A percentile compares a stretch with the other conserved stretches of the same genome.
Conservation (phyloP, 805 yeast genomes). For the Barnettozyma botsteinii region DNA sequence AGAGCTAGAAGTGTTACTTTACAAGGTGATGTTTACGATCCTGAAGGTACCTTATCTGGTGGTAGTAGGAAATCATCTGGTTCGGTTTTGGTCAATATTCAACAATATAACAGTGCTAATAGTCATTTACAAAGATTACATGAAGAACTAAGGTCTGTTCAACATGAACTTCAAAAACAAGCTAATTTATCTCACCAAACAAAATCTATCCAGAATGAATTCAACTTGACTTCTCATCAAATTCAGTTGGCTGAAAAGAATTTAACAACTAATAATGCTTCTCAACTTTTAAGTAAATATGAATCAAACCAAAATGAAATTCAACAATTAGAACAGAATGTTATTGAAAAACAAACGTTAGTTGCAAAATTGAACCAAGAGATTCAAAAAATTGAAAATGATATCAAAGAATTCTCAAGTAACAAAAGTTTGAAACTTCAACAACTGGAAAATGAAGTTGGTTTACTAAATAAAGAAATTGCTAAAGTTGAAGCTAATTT, state of each 20-base stretch:
- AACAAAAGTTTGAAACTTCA: slow-evolving; percentile 79
- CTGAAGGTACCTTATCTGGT: slow-evolving; percentile 92
- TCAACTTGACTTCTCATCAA: slow-evolving; percentile 54
- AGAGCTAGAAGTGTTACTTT: slow-evolving; percentile 79
- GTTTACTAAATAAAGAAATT: slow-evolving; percentile 32
- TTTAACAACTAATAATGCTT: slow-evolving; percentile 49
- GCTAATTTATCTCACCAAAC: slow-evolving; percentile 44
- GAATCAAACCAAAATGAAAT: slow-evolving; percentile 44
- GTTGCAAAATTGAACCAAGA: slow-evolving; percentile 35
- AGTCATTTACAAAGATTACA: slow-evolving; percentile 36
- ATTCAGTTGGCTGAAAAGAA: slow-evolving; percentile 49
- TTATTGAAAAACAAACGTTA: slow-evolving; percentile 31
- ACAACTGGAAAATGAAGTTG: slow-evolving; percentile 51
- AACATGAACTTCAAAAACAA: slow-evolving; percentile 36
- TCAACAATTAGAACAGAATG: slow-evolving; percentile 31
- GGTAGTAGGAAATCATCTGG: slow-evolving; percentile 69
- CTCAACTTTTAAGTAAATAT: slow-evolving; percentile 47
- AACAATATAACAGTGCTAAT: slow-evolving; percentile 48
- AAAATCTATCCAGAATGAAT: slow-evolving; percentile 49
- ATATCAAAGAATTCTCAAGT: slow-evolving; percentile 72
- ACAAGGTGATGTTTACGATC: slow-evolving; percentile 94
- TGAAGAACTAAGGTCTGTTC: slow-evolving; percentile 35
- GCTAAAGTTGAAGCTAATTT: slow-evolving; percentile 33
- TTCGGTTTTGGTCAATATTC: slow-evolving; percentile 59
- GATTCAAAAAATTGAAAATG: slow-evolving; percentile 54